A percentile compares a stretch with the other conserved stretches of the same genome.
phyloP scores from a whole-genome alignment of 2,329 filamentous ascomycete genomes.

The Colletotrichum orbiculare region DNA sequence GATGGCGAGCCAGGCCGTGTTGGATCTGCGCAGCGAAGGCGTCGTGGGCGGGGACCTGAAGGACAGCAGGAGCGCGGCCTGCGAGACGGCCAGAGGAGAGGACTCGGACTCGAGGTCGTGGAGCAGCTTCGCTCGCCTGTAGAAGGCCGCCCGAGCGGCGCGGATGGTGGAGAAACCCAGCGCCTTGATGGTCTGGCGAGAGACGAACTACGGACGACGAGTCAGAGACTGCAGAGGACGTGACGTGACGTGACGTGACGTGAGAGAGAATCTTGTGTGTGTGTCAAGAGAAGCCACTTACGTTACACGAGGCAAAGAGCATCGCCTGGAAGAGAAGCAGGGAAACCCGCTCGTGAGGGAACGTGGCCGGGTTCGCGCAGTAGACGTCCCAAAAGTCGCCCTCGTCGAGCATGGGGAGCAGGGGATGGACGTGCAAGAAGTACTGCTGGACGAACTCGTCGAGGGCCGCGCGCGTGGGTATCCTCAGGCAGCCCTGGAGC shows the following conservation, averaged over 20 bases:
- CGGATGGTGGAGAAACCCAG: slow-evolving; percentile 56
- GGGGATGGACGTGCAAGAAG: slow-evolving; percentile 59
- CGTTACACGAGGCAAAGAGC: slow-evolving; percentile 56
- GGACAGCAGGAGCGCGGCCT: slow-evolving; percentile 55
- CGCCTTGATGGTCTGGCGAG: slow-evolving; percentile 50
- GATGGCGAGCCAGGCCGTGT: slow-evolving; percentile 60
- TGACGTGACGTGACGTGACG: no score
- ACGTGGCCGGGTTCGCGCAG: slow-evolving; percentile 39
- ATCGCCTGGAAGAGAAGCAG: slow-evolving; percentile 60
- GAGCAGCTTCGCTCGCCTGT: slow-evolving; percentile 52
- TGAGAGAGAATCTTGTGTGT: no score
- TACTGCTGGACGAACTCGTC: slow-evolving; percentile 62
- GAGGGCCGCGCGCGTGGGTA: slow-evolving; percentile 54
- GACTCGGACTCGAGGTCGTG: slow-evolving; percentile 58
- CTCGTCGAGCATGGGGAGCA: slow-evolving; percentile 57
- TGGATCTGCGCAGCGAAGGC: slow-evolving; percentile 49
- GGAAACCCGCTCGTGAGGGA: slow-evolving; percentile 47
- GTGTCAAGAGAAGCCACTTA: slow-evolving; percentile 37
- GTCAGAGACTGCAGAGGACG: no score
- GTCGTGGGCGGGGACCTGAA: slow-evolving; percentile 51
- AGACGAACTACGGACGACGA: slow-evolving; percentile 47
- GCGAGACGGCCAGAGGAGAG: slow-evolving; percentile 52
- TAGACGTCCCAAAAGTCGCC: slow-evolving; percentile 59
- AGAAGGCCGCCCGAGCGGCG: slow-evolving; percentile 56
- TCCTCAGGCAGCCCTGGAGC: slow-evolving; percentile 56